Evolutionary conservation across 305 asterid species (phyloP).

Genomic region (Rubia balearica): DNA sequence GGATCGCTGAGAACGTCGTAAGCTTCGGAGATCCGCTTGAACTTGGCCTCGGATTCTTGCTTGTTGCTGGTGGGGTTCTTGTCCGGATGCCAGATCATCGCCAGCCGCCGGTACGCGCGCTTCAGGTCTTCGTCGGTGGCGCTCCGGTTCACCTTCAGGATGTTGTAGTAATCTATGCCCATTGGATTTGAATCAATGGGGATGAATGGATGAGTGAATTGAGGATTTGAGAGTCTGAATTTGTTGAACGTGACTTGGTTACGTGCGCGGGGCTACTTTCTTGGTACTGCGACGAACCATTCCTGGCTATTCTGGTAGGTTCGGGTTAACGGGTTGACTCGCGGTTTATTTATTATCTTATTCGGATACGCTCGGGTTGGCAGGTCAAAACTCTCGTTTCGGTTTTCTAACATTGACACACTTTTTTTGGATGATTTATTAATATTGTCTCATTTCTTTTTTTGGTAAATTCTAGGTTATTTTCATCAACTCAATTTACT

Average conservation of each 20-base stretch:
- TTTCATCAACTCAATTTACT: no score
- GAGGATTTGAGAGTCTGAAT: no score
- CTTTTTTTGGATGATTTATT: no score
- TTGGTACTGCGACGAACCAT: not conserved
- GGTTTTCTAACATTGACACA: no score
- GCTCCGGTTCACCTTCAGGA: constrained; percentile 82
- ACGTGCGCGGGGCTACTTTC: not conserved
- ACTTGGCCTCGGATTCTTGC: constrained; percentile 76
- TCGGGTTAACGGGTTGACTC: no score
- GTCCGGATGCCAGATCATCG: constrained; percentile 98
- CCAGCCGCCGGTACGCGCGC: constrained; percentile 74
- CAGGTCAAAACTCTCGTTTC: no score
- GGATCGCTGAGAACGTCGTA: constrained; percentile 96
- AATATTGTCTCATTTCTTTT: no score
- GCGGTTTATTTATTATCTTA: no score
- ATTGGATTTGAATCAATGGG: constrained; percentile 2
- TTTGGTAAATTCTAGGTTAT: no score
- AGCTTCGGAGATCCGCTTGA: constrained; percentile 91
- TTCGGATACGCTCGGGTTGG: no score
- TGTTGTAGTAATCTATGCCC: constrained; percentile 97
- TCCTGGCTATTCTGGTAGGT: not conserved
- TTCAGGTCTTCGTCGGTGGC: constrained; percentile 85
- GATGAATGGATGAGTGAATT: no score
- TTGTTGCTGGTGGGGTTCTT: constrained; percentile 55
- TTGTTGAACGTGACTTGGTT: no score